These are phyloP conservation scores for Schizosaccharomyces cryophilus DNA, from an alignment of 805 yeast genomes.

Conservation along the genomic window DNA sequence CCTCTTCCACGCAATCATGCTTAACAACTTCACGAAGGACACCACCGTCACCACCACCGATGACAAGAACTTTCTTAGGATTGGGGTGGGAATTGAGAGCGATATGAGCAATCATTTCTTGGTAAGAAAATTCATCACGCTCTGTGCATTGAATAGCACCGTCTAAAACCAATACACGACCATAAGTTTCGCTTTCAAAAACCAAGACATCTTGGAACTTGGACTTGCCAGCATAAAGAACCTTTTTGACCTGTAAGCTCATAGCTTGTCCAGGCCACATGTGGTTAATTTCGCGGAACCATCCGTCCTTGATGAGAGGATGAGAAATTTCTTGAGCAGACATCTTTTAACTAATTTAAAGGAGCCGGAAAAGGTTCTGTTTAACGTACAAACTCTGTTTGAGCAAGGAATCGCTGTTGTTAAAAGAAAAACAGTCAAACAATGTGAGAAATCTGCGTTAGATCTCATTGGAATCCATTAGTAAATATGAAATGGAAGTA, in stretches of 20 bases:
- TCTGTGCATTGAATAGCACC: conserved; percentile 91
- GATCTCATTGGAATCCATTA: too few relatives aligned
- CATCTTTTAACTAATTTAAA: not conserved
- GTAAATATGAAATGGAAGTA: too few relatives aligned
- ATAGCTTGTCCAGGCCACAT: conserved; percentile 99
- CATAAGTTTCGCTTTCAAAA: conserved; percentile 79
- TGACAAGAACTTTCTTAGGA: conserved; percentile 79
- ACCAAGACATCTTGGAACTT: conserved; percentile 83
- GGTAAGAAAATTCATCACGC: conserved; percentile 92
- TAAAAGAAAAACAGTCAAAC: too few relatives aligned
- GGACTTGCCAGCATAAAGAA: conserved; percentile 64
- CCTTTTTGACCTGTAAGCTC: conserved; percentile 67
- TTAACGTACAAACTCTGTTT: too few relatives aligned
- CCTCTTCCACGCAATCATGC: conserved; percentile 67
- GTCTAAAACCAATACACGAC: conserved; percentile 83
- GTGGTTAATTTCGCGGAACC: conserved; percentile 89
- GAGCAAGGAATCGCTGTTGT: too few relatives aligned
- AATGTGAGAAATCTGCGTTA: too few relatives aligned
- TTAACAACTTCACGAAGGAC: conserved; percentile 85
- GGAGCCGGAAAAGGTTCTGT: too few relatives aligned
- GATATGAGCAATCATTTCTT: conserved; percentile 92
- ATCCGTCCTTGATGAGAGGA: conserved; percentile 35
- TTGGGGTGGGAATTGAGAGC: conserved; percentile 82
- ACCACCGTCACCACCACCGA: conserved; percentile 99
- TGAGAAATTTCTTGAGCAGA: not conserved